Evolutionary conservation across 1,284 basidiomycete genomes (phyloP), one percentile per base, ranked within the genome.

Genomic region (Pascua sp.): DNA sequence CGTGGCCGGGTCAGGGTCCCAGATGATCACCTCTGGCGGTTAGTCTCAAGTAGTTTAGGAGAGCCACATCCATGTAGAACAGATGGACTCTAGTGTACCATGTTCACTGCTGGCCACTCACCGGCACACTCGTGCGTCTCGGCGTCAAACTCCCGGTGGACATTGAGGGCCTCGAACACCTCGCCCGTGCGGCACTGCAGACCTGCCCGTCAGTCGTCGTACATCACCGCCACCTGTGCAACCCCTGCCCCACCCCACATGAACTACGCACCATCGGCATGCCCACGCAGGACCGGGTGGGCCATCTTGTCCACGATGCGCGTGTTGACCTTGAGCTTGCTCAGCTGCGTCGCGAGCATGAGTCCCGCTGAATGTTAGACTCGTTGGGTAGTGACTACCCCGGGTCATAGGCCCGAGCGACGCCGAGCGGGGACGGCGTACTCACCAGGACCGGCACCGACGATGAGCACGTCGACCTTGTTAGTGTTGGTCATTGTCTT

Each of bases 181-280:
- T 72, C 70, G 53, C 67, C 66, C 3, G 70, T 72, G 9, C 70
- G 62, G 59, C 63, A 68, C 57, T 65, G 66, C 42, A 63, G 52
- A 9, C 55, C 24, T 32, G 24, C 24, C 24, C 24, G 24, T 32
- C 7, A 32, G 24, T 32, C 2, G n/a, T 32, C n/a, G 10, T 18
- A 12, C 8, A 15, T 8, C 41, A 41, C 39, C 32, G 11, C 38
- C 12, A 11, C 13, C 41, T 4, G 17, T 24, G 9, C 16, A 7
- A 50, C 57, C 41, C 39, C 63, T 61, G 7, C 24, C 24, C 24
- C 7, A 3, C 24, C 24, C 4, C 7, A 32, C 24, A 4, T 7
- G 24, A 32, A 32, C n/a, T n/a, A n/a, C 24, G 7, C 7, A 32
- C 24, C 67, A 46, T 68, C 67, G 4, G 67, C 67, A 46, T 68